A percentile compares a stretch with the other conserved stretches of the same genome.
phyloP scores from a whole-genome alignment of 2,329 filamentous ascomycete species.

The Seiridium cupressi region DNA sequence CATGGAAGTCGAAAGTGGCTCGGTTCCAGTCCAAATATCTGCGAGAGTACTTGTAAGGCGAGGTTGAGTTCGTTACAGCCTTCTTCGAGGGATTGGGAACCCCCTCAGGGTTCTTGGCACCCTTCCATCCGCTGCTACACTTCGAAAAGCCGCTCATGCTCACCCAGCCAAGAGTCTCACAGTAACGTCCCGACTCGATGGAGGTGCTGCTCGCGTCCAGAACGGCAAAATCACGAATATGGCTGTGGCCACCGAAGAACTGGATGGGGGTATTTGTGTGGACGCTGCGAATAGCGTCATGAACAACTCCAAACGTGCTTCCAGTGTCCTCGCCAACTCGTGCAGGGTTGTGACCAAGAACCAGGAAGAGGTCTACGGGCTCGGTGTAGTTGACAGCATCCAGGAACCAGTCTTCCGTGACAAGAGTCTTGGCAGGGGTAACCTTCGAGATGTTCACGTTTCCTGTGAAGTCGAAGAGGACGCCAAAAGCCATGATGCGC shows the following conservation, averaged over 20 bases:
- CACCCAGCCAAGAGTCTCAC: constrained; percentile 67
- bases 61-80: constrained; percentile 33
- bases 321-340: constrained; percentile 37
- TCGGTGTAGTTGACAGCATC: constrained; percentile 51
- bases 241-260: constrained; percentile 61
- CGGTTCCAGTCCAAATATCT: constrained; percentile 70
- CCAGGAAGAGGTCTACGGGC: constrained; percentile 61
- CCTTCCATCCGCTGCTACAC: constrained; percentile 38
- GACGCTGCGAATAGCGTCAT: constrained; percentile 55
- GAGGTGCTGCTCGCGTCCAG: constrained; percentile 61
- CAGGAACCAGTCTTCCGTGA: constrained; percentile 59
- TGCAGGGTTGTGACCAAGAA: constrained; percentile 64
- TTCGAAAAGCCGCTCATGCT: constrained; percentile 59
- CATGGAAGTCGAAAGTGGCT: constrained; percentile 63
- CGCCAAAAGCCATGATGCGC: constrained; percentile 42
- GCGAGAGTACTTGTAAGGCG: constrained; percentile 48
- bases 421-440: constrained; percentile 49
- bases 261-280: constrained; percentile 60
- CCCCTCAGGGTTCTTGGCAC: constrained; percentile 16
- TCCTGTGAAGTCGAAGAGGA: constrained; percentile 48
- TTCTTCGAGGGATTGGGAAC: constrained; percentile 26
- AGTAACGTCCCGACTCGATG: constrained; percentile 61
- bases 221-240: constrained; percentile 63
- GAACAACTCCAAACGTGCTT: constrained; percentile 45
- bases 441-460: constrained; percentile 63